Evolutionary conservation across 2,329 filamentous ascomycete species (phyloP), one percentile per base, ranked within the genome.

Genomic region (Botryotinia globosa): DNA sequence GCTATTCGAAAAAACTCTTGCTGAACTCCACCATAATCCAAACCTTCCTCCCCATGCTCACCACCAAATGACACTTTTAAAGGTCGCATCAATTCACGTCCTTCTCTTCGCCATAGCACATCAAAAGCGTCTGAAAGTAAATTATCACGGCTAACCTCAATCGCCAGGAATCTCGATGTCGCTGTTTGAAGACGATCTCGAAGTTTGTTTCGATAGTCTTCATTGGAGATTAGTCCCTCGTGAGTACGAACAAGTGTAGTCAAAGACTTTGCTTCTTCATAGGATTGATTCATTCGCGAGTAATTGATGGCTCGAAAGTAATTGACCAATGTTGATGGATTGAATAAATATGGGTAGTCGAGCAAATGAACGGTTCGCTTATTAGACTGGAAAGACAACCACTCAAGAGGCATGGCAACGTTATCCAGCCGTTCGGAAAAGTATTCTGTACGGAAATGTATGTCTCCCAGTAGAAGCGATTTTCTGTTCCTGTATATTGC

Each of bases 21-120:
- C 78, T 98, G 95, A 1, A 99, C 94, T 75, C 96, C 96, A 61
- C 96, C 96, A 66, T 95, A 94, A 81, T 99, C 96, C 48, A 97
- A 89, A 0, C 96, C 96, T 80, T 97, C 91, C 81, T 98, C 96
- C 44, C 94, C 93, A 70, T 86, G 86, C 48, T 93, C 90, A 79
- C 94, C 91, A 5, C 94, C 94, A 73, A 98, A 88, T 68, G 93
- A 91, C 14, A 99, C 91, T 78, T 97, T 97, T 48, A 99, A 83
- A 1, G 96, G 96, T 39, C 94, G 89, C 78, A 95, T 84, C 4
- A 98, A 84, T 82, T 98, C 94, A 51, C 92, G 87, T 78, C 90
- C 89, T 81, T 98, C 91, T 51, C 94, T 88, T 71, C 93, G 89
- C 93, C 95, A 98, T 3, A 99, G 85, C 80, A 98, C 94, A 80